Evolutionary conservation across 768 basidiomycete species (phyloP).

Genomic region (Chlorophyllum brunneum): DNA sequence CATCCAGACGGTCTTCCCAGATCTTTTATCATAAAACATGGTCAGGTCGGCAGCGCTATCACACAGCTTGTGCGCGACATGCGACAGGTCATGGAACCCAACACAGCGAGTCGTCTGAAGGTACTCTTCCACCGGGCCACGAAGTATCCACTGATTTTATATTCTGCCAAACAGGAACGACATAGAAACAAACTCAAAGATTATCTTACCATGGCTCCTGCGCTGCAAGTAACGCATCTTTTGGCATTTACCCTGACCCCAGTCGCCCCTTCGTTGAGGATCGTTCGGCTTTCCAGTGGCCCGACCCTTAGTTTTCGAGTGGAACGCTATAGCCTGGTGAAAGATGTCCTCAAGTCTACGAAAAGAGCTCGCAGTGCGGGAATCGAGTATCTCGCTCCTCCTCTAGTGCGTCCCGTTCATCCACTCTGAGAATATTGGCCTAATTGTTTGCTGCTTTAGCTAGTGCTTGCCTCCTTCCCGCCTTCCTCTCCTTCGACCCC

Average conservation of each 20-base stretch:
- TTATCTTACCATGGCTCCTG: conserved; percentile 87
- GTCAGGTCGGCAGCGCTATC: conserved; percentile 84
- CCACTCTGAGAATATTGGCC: neutral
- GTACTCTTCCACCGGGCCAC: conserved; percentile 36
- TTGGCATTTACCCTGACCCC: conserved; percentile 89
- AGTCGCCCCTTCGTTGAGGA: conserved; percentile 79
- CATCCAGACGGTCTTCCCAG: conserved; percentile 54
- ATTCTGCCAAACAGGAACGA: conserved; percentile 63
- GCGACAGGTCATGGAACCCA: conserved; percentile 96
- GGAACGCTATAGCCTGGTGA: conserved; percentile 89
- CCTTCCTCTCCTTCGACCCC: conserved; percentile 70
- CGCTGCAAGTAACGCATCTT: conserved; percentile 87
- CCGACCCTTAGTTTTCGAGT: conserved; percentile 93
- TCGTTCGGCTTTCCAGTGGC: conserved; percentile 83
- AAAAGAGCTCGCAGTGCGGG: conserved; percentile 72
- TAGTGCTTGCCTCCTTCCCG: conserved; percentile 88
- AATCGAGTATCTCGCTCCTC: conserved; percentile 88
- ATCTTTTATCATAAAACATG: conserved; percentile 96
- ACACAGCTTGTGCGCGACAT: conserved; percentile 89
- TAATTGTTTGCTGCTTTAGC: conserved; percentile 39
- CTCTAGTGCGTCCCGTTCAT: conserved; percentile 57
- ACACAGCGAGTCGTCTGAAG: conserved; percentile 89
- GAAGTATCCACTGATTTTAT: conserved; percentile 4
- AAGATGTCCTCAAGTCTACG: conserved; percentile 68
- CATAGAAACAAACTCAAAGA: conserved; percentile 89